Evolutionary conservation across 768 basidiomycete genomes (phyloP).

Genomic region (Leucosporidium yakuticum): DNA sequence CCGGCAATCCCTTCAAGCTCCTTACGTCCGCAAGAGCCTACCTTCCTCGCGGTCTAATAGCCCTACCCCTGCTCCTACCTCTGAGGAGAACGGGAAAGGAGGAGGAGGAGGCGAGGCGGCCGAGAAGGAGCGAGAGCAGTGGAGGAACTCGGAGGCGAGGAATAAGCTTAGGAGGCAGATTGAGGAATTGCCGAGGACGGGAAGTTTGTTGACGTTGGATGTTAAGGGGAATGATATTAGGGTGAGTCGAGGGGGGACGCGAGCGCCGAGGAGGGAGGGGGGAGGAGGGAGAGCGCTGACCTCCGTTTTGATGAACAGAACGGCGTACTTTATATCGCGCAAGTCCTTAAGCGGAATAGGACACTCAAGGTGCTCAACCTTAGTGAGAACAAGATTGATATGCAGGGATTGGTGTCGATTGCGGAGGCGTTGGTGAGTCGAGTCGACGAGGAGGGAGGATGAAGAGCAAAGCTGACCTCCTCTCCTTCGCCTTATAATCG

Average conservation of each 20-base stretch:
- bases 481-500: not conserved
- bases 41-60: not conserved
- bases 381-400: constrained; percentile 88
- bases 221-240: constrained; percentile 85
- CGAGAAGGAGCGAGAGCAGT: constrained; percentile 26
- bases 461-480: not conserved
- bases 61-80: not conserved
- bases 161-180: constrained; percentile 77
- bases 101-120: not conserved
- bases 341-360: constrained; percentile 91
- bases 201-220: constrained; percentile 81
- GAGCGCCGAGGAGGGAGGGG: too few species aligned
- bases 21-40: not conserved
- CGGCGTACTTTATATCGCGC: constrained; percentile 83
- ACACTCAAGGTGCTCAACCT: constrained; percentile 91
- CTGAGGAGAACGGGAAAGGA: not conserved
- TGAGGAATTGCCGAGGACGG: constrained; percentile 76
- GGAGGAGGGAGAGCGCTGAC: not conserved
- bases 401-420: constrained; percentile 66
- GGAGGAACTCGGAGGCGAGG: constrained; percentile 40
- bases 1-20: constrained; percentile 11
- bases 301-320: constrained; percentile 43
- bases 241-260: constrained; percentile 50
- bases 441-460: not conserved
- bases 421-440: constrained; percentile 78